Base-by-base conservation (phyloP, 164 flowering plant genomes). In the Santalum album region DNA sequence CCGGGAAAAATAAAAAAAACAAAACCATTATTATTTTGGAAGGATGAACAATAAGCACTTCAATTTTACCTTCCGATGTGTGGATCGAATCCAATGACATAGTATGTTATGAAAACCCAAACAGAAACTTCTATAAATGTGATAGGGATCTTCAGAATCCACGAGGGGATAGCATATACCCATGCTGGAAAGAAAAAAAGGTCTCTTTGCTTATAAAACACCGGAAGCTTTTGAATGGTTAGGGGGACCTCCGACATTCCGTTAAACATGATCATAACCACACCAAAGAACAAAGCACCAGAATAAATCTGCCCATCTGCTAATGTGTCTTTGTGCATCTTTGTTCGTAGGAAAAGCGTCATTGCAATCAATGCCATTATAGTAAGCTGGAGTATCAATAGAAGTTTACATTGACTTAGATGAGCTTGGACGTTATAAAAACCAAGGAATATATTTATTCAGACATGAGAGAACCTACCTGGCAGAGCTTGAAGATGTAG, bases 401-500 rank as follows among this genome's bases (percentile, higher is more conserved):
- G 4, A n/a, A 9, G n/a, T 46, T n/a, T 20, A 14, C 3, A 38
- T 38, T 38, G 14, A 38, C 40, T 36, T 22, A 15, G n/a, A 5
- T 18, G 29, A 20, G 11, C 15, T 24, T 29, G 20, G 23, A 25
- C 6, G 5, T 44, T 10, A 42, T 20, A 35, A 40, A 32, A 17
- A 16, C 47, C 18, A 49, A 6, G 21, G 15, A 51, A 27, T 6
- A 46, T 52, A 21, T 24, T 36, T 46, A 18, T 7, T 57, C 70
- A 14, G 14, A 12, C 3, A 32, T 32, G 17, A 15, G 42, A 38
- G 17, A 12, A 38, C 1, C 42, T 38, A 38, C 50, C 50, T 46
- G 81, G 35, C 19, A 10, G 40, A 75, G 35, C 59, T 81, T 79
- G 69, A 75, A 81, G 46, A 71, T 55, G 58, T 75, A 71, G n/a